Evolutionary conservation across 2,329 filamentous ascomycete species (phyloP).

Genomic region (Knoxdaviesia proteae): DNA sequence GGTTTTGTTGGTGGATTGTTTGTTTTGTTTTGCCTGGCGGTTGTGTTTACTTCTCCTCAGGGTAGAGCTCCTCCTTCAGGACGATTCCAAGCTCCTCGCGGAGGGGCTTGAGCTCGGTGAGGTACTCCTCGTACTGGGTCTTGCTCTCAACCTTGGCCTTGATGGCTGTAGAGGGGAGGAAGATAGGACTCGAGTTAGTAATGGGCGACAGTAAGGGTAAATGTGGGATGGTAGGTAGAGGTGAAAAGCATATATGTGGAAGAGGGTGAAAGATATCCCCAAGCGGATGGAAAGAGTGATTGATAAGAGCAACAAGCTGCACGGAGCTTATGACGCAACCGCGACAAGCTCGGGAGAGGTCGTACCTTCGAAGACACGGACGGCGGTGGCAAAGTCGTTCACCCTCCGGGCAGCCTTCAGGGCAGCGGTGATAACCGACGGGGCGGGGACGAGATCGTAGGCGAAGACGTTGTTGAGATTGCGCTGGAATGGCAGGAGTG

Average conservation of each 20-base stretch:
- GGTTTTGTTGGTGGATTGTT: background rate
- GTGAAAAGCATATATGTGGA: too few relatives aligned
- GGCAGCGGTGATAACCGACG: conserved; percentile 75
- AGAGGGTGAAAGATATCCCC: background rate
- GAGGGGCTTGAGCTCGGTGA: conserved; percentile 77
- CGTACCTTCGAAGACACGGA: conserved; percentile 95
- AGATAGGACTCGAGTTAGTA: background rate
- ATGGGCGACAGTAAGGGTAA: background rate
- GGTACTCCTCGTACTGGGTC: conserved; percentile 89
- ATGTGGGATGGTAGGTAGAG: background rate
- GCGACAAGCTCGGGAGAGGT: conserved; percentile 1
- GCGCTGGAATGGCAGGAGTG: conserved; percentile 25
- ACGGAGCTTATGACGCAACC: background rate
- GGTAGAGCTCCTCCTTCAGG: conserved; percentile 86
- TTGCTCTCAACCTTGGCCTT: conserved; percentile 99
- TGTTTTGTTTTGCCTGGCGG: background rate
- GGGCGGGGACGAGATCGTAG: conserved; percentile 96
- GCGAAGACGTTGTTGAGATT: conserved; percentile 99
- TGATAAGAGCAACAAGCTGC: background rate
- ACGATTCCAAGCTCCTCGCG: conserved; percentile 83
- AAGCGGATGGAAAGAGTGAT: background rate
- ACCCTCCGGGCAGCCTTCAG: conserved; percentile 86
- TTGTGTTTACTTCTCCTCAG: conserved; percentile 30
- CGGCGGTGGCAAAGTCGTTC: conserved; percentile 95
- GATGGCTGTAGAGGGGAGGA: conserved; percentile 42